Conservation (phyloP, 306 rosid genomes). For the Cicer bijugum region DNA sequence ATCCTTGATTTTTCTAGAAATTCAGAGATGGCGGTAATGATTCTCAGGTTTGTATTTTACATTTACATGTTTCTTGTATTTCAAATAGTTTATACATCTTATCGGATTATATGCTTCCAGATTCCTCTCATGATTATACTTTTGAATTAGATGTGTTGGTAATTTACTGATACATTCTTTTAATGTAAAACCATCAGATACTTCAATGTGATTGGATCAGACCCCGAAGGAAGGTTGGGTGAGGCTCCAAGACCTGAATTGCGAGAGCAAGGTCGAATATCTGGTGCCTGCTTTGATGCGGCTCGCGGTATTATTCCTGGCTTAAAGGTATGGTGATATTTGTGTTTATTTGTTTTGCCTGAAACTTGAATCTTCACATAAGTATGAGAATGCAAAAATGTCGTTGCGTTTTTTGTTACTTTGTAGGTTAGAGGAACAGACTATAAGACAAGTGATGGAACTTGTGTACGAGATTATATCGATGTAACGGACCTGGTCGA, state of each 20-base stretch:
- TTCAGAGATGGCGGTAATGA: conserved; percentile 94
- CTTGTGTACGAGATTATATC: conserved; percentile 84
- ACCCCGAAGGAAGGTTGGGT: conserved; percentile 93
- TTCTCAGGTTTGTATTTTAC: conserved; percentile 68
- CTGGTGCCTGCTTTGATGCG: conserved; percentile 99
- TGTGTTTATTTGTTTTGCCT: conserved; percentile 3
- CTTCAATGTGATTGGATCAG: conserved; percentile 99
- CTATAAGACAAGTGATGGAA: conserved; percentile 82
- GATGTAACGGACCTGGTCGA: conserved; percentile 94
- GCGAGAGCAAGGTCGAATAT: conserved; percentile 96
- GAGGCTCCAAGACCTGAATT: conserved; percentile 98
- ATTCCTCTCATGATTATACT: conserved; percentile 17
- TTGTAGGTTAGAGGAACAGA: conserved; percentile 88
- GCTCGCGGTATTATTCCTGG: conserved; percentile 87
- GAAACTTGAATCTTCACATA: no score
- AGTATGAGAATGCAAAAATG: no score
- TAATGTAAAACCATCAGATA: conserved; percentile 55
- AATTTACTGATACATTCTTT: not conserved
- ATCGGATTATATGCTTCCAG: not conserved
- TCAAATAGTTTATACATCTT: not conserved
- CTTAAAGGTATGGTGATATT: conserved; percentile 64
- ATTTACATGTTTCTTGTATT: not conserved
- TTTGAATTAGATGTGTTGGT: conserved; percentile 14
- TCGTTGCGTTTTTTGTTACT: conserved; percentile 20
- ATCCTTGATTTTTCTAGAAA: conserved; percentile 86